phyloP scores from a whole-genome alignment of 257 asterid species.

The Jaltomata sinuosa region DNA sequence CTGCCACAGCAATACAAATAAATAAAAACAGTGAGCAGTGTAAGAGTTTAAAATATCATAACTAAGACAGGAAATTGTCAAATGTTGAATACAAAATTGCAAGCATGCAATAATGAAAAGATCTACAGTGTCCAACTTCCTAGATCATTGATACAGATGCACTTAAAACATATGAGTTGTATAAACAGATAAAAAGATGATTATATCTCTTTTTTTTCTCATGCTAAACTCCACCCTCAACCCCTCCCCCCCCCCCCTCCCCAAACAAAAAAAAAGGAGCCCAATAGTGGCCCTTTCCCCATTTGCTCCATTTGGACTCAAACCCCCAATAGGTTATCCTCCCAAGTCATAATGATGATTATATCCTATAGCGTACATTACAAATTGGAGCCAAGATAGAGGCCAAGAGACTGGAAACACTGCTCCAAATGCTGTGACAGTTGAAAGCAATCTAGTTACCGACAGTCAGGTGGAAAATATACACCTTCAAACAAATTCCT shows the following conservation, averaged over 20 bases:
- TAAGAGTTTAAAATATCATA: not conserved
- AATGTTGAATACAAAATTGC: not conserved
- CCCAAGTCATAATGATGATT: not conserved
- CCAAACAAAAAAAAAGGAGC: not conserved
- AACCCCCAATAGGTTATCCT: not conserved
- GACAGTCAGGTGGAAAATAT: not conserved
- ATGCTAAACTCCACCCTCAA: not conserved
- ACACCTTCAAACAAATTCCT: not conserved
- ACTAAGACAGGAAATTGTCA: not conserved
- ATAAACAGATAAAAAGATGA: not conserved
- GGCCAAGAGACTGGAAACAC: not conserved
- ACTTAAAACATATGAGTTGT: not conserved
- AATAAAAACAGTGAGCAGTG: not conserved
- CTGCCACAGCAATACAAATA: conserved; percentile 33
- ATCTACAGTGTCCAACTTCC: not conserved
- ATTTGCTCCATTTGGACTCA: not conserved
- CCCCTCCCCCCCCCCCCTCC: not conserved
- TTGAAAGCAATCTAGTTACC: not conserved
- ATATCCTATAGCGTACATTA: not conserved
- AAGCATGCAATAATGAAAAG: not conserved
- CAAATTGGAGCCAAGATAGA: not conserved
- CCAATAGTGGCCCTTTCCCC: not conserved
- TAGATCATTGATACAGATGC: not conserved
- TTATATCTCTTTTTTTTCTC: not conserved
- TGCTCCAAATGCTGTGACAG: not conserved